Conservation (phyloP, 2,329 filamentous ascomycete genomes). For the Aspergillus sp. region DNA sequence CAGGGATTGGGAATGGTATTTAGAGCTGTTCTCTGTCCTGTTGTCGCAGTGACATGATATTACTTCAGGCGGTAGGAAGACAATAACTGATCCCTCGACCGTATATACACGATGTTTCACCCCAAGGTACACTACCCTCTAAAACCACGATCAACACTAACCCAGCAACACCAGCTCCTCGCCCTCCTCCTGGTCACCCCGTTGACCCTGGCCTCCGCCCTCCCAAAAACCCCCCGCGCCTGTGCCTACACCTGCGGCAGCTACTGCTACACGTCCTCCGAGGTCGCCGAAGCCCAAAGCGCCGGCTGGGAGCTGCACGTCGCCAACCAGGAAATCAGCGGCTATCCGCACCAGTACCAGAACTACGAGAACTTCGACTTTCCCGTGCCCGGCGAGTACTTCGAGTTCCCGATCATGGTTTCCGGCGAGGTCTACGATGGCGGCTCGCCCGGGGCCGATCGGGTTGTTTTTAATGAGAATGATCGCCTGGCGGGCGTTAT, state of each 20-base stretch:
- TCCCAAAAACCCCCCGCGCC: constrained; percentile 29
- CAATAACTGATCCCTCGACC: too few species aligned
- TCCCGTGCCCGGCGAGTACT: constrained; percentile 47
- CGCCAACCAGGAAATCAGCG: constrained; percentile 26
- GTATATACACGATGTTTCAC: too few species aligned
- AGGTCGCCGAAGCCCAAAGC: constrained; percentile 42
- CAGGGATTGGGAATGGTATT: too few species aligned
- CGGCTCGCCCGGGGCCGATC: constrained; percentile 56
- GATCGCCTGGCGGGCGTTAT: constrained; percentile 54
- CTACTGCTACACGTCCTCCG: constrained; percentile 42
- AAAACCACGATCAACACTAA: too few species aligned
- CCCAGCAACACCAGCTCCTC: too few species aligned
- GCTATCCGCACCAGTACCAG: constrained; percentile 52
- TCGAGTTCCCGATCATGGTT: constrained; percentile 53
- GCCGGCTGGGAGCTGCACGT: constrained; percentile 45
- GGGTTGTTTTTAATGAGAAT: constrained; percentile 52
- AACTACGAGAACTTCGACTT: constrained; percentile 58
- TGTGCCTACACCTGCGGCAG: constrained; percentile 46
- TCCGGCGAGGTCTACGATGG: constrained; percentile 45
- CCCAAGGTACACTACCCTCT: too few species aligned
- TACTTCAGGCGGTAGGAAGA: too few species aligned
- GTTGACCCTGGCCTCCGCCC: constrained; percentile 6
- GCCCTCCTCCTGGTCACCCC: constrained; percentile 12
- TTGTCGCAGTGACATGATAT: too few species aligned
- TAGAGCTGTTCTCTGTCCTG: too few species aligned